These are phyloP conservation scores for Pleurotus tuber-regium DNA, from an alignment of 768 basidiomycete genomes.

Conservation along the genomic window DNA sequence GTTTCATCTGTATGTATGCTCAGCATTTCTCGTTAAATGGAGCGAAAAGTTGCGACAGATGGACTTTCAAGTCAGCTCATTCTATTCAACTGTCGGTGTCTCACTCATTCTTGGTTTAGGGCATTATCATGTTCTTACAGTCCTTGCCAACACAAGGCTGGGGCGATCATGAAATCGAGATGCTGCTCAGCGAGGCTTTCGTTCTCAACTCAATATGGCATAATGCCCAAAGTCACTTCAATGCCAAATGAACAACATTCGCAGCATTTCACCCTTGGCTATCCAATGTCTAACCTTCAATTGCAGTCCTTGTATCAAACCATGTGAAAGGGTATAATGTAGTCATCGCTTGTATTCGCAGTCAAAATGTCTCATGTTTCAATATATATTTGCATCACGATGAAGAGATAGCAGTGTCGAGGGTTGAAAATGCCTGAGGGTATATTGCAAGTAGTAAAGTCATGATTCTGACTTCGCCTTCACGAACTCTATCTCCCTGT, in stretches of 20 bases:
- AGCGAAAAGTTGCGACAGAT: conserved; percentile 90
- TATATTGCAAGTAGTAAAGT: not conserved
- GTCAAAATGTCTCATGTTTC: no score
- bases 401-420: no score
- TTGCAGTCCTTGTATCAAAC: no score
- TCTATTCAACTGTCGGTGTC: not conserved
- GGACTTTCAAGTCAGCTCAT: conserved; percentile 88
- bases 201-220: conserved; percentile 92
- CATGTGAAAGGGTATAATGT: no score
- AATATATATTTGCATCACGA: no score
- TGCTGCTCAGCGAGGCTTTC: conserved; percentile 94
- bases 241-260: conserved; percentile 42
- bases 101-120: conserved; percentile 42
- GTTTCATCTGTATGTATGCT: conserved; percentile 98
- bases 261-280: no score
- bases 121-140: conserved; percentile 98
- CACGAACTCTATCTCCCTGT: conserved; percentile 57
- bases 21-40: conserved; percentile 95
- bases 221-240: conserved; percentile 87
- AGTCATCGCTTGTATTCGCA: no score
- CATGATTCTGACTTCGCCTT: conserved; percentile 31
- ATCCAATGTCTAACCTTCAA: no score
- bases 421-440: no score
- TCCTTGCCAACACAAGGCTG: conserved; percentile 90
- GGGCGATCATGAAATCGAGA: conserved; percentile 94